Conservation (phyloP, 2,329 filamentous ascomycete species). For the Cordyceps militaris region DNA sequence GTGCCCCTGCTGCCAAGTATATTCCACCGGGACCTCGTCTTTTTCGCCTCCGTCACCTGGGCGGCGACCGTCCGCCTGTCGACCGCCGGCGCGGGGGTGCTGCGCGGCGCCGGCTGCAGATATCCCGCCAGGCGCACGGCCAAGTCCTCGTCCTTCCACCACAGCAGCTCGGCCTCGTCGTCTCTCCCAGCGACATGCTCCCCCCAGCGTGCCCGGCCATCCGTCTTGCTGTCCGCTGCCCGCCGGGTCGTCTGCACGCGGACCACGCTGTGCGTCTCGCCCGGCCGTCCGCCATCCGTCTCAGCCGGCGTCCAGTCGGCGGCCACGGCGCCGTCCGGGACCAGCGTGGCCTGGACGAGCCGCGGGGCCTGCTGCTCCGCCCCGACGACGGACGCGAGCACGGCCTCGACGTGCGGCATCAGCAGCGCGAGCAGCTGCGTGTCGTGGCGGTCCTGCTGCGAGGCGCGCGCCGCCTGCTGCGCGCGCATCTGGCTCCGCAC, state of each 20-base stretch:
- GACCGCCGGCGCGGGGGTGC: not conserved
- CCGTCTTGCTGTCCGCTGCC: conserved; percentile 11
- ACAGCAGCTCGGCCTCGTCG: conserved; percentile 21
- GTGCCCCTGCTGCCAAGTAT: not conserved
- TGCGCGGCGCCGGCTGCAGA: conserved; percentile 27
- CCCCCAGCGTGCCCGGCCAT: conserved; percentile 35
- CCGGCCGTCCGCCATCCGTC: conserved; percentile 18
- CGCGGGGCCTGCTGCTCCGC: conserved; percentile 18
- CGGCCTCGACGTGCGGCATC: conserved; percentile 28
- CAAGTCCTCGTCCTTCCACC: conserved; percentile 36
- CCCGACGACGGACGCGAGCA: conserved; percentile 27
- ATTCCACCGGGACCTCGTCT: conserved; percentile 21
- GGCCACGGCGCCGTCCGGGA: conserved; percentile 30
- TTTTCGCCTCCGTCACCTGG: conserved; percentile 23
- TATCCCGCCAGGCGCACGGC: conserved; percentile 31
- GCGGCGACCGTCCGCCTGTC: conserved; percentile 23
- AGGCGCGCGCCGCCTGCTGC: conserved; percentile 20
- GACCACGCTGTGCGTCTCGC: conserved; percentile 22
- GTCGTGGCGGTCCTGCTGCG: conserved; percentile 26
- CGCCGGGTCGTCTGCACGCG: conserved; percentile 16
- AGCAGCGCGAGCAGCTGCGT: conserved; percentile 27
- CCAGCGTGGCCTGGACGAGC: conserved; percentile 30
- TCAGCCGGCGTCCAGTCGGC: conserved; percentile 21
- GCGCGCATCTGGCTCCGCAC: conserved; percentile 27
- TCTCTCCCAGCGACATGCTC: conserved; percentile 12